Evolutionary conservation across 371 early-diverging fungal species (phyloP), one percentile per base, ranked within the genome.

Genomic region (Gilbertella persicaria): DNA sequence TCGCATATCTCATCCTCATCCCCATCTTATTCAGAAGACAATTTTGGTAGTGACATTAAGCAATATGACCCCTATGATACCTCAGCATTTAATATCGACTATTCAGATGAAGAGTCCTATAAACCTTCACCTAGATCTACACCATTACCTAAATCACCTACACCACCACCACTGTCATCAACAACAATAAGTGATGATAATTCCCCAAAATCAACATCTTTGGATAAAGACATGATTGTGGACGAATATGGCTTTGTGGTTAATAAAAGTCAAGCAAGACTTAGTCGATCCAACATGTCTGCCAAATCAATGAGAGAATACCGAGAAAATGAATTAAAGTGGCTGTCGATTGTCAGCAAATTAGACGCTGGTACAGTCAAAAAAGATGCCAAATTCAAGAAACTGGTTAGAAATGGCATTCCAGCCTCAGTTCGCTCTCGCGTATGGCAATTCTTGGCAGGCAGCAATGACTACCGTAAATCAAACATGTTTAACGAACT

Each of bases 361-460:
- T 35, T 78, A 50, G 74, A 79, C 44, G 72, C 71, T n/a, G 65
- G 70, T 14, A 62, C 75, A 1, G 71, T 67, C 9, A 75, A 78
- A 42, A 79, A 76, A 30, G 69, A 67, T 53, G 67, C 71, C 45
- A 73, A 85, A 59, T 66, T 82, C 50, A 85, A 85, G 54, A 86
- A 87, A 53, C 51, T 93, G n/a, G 88, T 85, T 10, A 71, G 91
- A 6, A 60, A 52, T 8, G 94, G 94, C 3, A 80, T 91, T 17
- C 94, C 94, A 5, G 74, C 84, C 5, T 84, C 88, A 3, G 73
- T 91, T 0, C 79, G 94, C 7, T 82, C 86, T 8, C 73, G 78
- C 17, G 88, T 85, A 0, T 94, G 94, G 94, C 78, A 78, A 25
- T 84, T 76, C 23, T 55, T 91, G 5, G 83, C 89, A 0, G 79